Conservation (phyloP, 1,139 yeast species). For the Diutina mesorugosa region DNA sequence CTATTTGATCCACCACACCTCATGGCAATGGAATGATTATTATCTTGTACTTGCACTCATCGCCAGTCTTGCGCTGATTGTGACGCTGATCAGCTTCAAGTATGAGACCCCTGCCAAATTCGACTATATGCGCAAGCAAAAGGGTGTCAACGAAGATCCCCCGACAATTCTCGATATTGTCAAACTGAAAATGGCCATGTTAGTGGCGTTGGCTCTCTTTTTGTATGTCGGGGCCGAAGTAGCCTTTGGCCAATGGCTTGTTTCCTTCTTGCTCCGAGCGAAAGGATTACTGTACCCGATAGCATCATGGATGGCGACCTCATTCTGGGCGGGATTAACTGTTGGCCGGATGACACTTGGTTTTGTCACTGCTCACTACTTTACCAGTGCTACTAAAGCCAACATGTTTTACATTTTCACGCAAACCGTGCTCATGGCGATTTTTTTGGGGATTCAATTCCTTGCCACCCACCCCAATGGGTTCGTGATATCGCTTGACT, state of each 20-base stretch:
- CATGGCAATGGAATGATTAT: slow-evolving; percentile 37
- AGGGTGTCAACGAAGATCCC: neutral
- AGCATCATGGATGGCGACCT: slow-evolving; percentile 48
- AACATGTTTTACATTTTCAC: slow-evolving; percentile 23
- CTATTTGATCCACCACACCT: slow-evolving; percentile 21
- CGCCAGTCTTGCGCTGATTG: slow-evolving; percentile 11
- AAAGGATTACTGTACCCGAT: slow-evolving; percentile 28
- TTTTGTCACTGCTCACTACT: slow-evolving; percentile 41
- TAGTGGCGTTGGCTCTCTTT: slow-evolving; percentile 39
- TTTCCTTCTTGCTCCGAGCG: slow-evolving; percentile 41
- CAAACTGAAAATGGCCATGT: slow-evolving; percentile 29
- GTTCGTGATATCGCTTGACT: slow-evolving; percentile 12
- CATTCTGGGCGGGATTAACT: slow-evolving; percentile 57
- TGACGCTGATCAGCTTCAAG: slow-evolving; percentile 20
- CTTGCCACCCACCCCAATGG: neutral
- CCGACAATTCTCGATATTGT: slow-evolving; percentile 8
- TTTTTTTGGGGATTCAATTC: slow-evolving; percentile 16
- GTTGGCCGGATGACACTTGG: slow-evolving; percentile 48
- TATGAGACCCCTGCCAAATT: slow-evolving; percentile 46
- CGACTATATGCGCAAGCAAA: slow-evolving; percentile 15
- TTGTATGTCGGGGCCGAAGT: slow-evolving; percentile 57
- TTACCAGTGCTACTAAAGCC: slow-evolving; percentile 35
- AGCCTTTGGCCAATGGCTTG: slow-evolving; percentile 60
- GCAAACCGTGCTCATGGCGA: slow-evolving; percentile 9
- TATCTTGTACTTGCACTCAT: slow-evolving; percentile 23